Evolutionary conservation across 2,329 filamentous ascomycete genomes (phyloP).

Genomic region (Teratosphaeria zuluensis): DNA sequence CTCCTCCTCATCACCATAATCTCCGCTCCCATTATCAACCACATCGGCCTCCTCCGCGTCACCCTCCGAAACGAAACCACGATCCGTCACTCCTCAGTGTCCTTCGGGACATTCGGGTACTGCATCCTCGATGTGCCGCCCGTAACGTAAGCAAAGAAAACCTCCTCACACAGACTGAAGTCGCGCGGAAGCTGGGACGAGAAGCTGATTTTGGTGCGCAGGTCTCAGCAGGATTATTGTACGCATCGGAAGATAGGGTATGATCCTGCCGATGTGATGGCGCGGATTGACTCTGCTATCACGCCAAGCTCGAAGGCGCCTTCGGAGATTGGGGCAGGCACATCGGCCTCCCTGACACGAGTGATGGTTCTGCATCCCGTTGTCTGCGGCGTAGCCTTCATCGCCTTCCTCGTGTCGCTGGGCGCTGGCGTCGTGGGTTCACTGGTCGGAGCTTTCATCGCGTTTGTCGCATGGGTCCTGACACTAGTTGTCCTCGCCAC

Average conservation of each 20-base stretch:
- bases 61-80: conserved; percentile 32
- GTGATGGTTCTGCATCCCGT: conserved; percentile 56
- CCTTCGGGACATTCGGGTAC: conserved; percentile 53
- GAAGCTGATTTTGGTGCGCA: not conserved
- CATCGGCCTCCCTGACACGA: conserved; percentile 43
- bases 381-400: conserved; percentile 47
- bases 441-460: conserved; percentile 42
- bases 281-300: conserved; percentile 19
- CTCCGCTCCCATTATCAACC: conserved; percentile 48
- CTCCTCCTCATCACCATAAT: conserved; percentile 51
- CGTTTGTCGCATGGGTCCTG: conserved; percentile 41
- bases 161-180: not conserved
- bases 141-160: not conserved
- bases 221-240: conserved; percentile 34
- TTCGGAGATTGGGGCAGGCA: conserved; percentile 34
- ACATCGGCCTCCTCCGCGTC: conserved; percentile 46
- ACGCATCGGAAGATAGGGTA: conserved; percentile 45
- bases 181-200: not conserved
- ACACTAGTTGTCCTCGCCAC: conserved; percentile 41
- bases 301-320: conserved; percentile 25
- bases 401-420: conserved; percentile 48
- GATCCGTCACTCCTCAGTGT: conserved; percentile 30
- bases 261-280: conserved; percentile 41
- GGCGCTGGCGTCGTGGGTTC: conserved; percentile 45
- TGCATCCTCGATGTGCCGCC: conserved; percentile 34